Evolutionary conservation across 2,329 filamentous ascomycete genomes (phyloP).

Genomic region (Trichoderma sp.): DNA sequence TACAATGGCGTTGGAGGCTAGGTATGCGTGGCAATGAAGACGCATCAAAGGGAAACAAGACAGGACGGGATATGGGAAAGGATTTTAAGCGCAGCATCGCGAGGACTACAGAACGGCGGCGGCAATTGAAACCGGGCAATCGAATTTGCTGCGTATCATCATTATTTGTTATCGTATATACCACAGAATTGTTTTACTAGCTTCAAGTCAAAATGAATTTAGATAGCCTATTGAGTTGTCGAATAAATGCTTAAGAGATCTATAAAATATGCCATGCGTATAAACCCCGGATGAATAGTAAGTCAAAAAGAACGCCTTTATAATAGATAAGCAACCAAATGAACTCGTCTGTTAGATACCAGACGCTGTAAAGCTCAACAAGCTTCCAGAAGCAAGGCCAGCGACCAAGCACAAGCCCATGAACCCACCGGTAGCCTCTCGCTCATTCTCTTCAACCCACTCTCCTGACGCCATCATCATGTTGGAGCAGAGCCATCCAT

Average conservation of each 20-base stretch:
- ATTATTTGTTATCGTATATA: neutral
- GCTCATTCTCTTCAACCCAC: constrained; percentile 80
- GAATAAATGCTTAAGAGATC: neutral
- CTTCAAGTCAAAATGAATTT: neutral
- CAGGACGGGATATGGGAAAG: neutral
- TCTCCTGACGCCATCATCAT: constrained; percentile 90
- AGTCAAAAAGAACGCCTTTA: constrained; percentile 1
- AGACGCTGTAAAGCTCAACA: constrained; percentile 80
- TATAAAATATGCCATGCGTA: neutral
- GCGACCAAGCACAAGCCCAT: constrained; percentile 91
- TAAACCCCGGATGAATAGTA: neutral
- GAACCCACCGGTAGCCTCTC: constrained; percentile 88
- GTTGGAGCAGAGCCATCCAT: constrained; percentile 82
- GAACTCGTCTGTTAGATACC: constrained; percentile 36
- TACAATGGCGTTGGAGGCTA: constrained; percentile 15
- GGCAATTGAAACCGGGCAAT: neutral
- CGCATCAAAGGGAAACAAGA: neutral
- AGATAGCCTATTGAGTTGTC: constrained; percentile 1
- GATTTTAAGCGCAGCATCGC: neutral
- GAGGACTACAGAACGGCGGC: constrained; percentile 23
- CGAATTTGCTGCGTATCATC: neutral
- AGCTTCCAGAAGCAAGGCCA: constrained; percentile 81
- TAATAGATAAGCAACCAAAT: neutral
- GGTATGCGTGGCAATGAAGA: neutral
- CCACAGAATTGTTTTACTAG: neutral